These are phyloP conservation scores for Balakata baccata DNA, from an alignment of 345 rosid species.

Conservation along the genomic window DNA sequence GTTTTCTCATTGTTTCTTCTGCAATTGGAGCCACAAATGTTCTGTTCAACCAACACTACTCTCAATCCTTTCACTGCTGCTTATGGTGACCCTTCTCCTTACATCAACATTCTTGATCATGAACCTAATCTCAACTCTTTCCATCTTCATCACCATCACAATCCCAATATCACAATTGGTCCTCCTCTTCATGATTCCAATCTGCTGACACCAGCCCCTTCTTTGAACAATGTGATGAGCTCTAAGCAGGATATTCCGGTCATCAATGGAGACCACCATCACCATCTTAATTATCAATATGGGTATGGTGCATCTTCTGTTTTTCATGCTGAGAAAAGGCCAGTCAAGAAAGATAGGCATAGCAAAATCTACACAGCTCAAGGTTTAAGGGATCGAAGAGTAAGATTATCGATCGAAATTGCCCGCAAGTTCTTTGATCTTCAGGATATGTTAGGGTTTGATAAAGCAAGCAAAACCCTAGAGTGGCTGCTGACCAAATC, in stretches of 20 bases:
- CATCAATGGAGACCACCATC: not conserved
- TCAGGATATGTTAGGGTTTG: constrained; percentile 80
- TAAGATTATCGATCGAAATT: constrained; percentile 67
- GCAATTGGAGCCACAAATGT: constrained; percentile 19
- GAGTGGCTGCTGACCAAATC: constrained; percentile 74
- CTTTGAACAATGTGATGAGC: constrained; percentile 13
- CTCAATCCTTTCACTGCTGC: constrained; percentile 22
- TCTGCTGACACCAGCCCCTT: no score
- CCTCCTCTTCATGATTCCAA: no score
- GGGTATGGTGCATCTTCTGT: not conserved
- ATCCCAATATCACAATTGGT: not conserved
- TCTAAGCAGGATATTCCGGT: constrained; percentile 1
- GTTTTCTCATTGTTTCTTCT: not conserved
- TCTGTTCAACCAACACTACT: constrained; percentile 17
- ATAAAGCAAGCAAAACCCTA: constrained; percentile 77
- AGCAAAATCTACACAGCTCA: constrained; percentile 76
- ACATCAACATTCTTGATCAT: constrained; percentile 5
- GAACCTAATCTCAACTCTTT: not conserved
- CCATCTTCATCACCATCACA: constrained; percentile 23
- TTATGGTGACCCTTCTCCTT: constrained; percentile 10
- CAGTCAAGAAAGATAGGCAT: constrained; percentile 59
- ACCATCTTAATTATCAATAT: not conserved
- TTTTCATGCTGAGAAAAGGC: constrained; percentile 18
- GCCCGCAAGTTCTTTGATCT: constrained; percentile 79
- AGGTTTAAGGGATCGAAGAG: constrained; percentile 81